A percentile compares a stretch with the other conserved stretches of the same genome.
Conservation (phyloP, 306 rosid genomes). For the Cucumis sativus region DNA sequence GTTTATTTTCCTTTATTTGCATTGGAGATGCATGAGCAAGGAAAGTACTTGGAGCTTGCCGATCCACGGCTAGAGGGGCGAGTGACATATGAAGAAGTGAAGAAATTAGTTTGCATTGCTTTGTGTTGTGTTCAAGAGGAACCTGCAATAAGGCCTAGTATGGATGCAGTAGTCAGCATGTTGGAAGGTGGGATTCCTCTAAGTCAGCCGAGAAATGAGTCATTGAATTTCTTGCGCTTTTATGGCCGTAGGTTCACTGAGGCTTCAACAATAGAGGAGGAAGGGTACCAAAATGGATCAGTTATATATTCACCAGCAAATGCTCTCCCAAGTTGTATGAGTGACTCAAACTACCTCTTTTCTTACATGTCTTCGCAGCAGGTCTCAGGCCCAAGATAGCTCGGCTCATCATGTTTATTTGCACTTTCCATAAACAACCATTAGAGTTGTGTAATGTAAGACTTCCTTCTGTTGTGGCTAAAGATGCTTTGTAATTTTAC, state of each 20-base stretch:
- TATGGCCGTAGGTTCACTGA: slow-evolving; percentile 69
- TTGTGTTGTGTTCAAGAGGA: slow-evolving; percentile 89
- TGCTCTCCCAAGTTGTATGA: slow-evolving; percentile 20
- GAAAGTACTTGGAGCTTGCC: slow-evolving; percentile 59
- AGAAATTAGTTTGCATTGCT: slow-evolving; percentile 57
- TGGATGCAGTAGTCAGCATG: slow-evolving; percentile 65
- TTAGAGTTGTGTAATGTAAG: not conserved
- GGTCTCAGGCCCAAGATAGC: slow-evolving; percentile 86
- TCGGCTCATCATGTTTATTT: not conserved
- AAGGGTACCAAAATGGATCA: slow-evolving; percentile 16
- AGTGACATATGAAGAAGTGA: slow-evolving; percentile 47
- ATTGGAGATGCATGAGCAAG: slow-evolving; percentile 78
- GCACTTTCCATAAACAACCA: not conserved
- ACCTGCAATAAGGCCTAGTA: slow-evolving; percentile 66
- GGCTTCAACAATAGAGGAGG: slow-evolving; percentile 56
- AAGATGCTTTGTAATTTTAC: not conserved
- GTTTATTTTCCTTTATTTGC: slow-evolving; percentile 75
- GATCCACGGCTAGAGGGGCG: slow-evolving; percentile 66
- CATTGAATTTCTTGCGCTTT: slow-evolving; percentile 65
- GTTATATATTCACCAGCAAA: slow-evolving; percentile 14
- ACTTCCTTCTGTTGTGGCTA: not conserved
- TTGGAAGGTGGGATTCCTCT: slow-evolving; percentile 65
- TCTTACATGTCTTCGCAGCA: slow-evolving; percentile 69
- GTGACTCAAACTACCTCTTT: slow-evolving; percentile 21
- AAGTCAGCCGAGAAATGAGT: slow-evolving; percentile 55